Conservation (phyloP, 176 grass and related monocot genomes). For the Oryza officinalis region DNA sequence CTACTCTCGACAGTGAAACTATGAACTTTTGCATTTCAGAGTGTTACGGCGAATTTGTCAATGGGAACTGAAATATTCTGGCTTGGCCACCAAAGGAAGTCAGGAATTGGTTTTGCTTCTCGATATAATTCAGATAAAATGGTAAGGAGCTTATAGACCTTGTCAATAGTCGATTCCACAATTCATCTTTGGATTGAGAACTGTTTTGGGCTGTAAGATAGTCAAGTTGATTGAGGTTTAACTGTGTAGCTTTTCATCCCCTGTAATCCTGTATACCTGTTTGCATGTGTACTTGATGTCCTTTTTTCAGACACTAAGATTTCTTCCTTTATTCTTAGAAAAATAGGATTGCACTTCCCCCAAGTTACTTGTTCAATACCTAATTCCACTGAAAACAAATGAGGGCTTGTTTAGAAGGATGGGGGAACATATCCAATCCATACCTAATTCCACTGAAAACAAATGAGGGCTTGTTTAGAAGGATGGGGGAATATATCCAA, state of each 20-base stretch:
- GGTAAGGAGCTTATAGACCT: conserved; percentile 44
- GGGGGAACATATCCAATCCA: background rate
- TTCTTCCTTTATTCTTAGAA: background rate
- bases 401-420: background rate
- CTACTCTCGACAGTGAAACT: background rate
- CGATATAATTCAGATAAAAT: conserved; percentile 96
- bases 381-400: background rate
- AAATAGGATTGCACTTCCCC: background rate
- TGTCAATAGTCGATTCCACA: background rate
- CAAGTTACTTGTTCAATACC: background rate
- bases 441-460: background rate
- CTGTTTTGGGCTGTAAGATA: background rate
- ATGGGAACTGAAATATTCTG: conserved; percentile 95
- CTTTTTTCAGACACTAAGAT: background rate
- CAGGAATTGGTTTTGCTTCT: conserved; percentile 88
- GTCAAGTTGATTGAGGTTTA: background rate
- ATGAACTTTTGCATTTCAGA: conserved; percentile 50
- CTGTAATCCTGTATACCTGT: background rate
- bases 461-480: background rate
- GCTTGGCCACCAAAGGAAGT: conserved; percentile 98
- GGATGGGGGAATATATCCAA: background rate
- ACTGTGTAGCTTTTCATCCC: background rate
- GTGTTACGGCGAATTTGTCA: conserved; percentile 86
- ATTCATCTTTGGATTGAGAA: background rate
- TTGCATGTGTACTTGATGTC: background rate